A percentile compares a stretch with the other conserved stretches of the same genome.
phyloP scores from a whole-genome alignment of 805 yeast species.

The Isabelozyma rhagii region DNA sequence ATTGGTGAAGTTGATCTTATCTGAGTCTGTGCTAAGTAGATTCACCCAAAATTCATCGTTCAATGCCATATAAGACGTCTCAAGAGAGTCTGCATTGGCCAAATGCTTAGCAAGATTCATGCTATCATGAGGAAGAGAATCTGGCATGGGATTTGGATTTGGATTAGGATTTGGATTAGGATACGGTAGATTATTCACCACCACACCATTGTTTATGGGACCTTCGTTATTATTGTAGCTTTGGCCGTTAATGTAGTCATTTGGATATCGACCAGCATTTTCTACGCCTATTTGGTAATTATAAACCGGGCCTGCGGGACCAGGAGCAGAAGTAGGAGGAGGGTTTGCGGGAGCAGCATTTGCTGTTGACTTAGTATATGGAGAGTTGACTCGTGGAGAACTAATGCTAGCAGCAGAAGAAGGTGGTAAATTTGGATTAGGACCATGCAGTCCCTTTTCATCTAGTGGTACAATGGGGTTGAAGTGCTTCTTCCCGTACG shows the following conservation, averaged over 20 bases:
- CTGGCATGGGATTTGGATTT: background rate
- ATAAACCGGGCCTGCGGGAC: no score
- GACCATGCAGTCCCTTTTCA: background rate
- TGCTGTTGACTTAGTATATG: background rate
- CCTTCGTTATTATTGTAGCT: background rate
- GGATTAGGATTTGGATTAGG: background rate
- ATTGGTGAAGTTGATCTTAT: slow-evolving; percentile 32
- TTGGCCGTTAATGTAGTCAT: background rate
- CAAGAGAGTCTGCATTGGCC: slow-evolving; percentile 36
- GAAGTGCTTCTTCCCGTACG: background rate
- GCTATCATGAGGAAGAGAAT: background rate
- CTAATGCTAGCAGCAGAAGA: background rate
- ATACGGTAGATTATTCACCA: background rate
- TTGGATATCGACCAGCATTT: background rate
- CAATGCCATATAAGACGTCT: slow-evolving; percentile 50
- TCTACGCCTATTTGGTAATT: background rate
- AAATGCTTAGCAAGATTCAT: background rate
- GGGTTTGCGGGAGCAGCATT: background rate
- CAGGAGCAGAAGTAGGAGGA: no score
- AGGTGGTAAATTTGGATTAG: background rate
- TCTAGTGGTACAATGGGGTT: background rate
- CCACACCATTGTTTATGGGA: background rate
- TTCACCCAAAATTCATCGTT: slow-evolving; percentile 77
- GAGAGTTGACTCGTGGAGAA: background rate
- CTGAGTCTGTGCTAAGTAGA: slow-evolving; percentile 34